Conservation (phyloP, 1,284 basidiomycete genomes). For the Pholiota adiposa region DNA sequence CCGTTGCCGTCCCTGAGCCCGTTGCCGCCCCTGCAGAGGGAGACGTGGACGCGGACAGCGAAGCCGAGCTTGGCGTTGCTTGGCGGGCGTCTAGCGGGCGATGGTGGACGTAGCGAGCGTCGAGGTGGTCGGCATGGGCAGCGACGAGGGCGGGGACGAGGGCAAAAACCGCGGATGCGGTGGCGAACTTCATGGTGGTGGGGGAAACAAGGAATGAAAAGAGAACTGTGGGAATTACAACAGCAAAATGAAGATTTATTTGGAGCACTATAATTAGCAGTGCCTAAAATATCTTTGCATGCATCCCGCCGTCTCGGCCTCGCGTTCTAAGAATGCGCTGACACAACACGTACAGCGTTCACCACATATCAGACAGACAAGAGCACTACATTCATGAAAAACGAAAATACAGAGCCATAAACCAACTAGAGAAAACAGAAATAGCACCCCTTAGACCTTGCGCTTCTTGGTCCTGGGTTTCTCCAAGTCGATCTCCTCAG, state of each 20-base stretch:
- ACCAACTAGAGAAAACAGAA: not conserved
- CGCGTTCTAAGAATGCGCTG: no score
- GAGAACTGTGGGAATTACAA: conserved; percentile 24
- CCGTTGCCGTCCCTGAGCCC: conserved; percentile 1
- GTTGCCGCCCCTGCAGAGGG: not conserved
- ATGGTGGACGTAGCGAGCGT: conserved; percentile 22
- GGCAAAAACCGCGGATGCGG: conserved; percentile 36
- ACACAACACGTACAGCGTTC: not conserved
- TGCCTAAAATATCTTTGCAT: conserved; percentile 10
- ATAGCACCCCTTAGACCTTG: conserved; percentile 49
- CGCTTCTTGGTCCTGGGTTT: conserved; percentile 77
- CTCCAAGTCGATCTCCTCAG: conserved; percentile 82
- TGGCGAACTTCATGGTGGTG: conserved; percentile 39
- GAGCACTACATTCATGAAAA: conserved; percentile 9
- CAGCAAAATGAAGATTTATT: conserved; percentile 7
- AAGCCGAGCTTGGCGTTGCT: conserved; percentile 10
- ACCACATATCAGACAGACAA: conserved; percentile 15
- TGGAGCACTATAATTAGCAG: conserved; percentile 2
- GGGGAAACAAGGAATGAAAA: conserved; percentile 16
- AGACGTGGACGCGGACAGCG: conserved; percentile 5
- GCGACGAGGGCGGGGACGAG: conserved; percentile 34
- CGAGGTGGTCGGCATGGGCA: conserved; percentile 24
- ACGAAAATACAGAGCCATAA: not conserved
- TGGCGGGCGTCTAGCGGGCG: conserved; percentile 11
- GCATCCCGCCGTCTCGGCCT: conserved; percentile 4